Percentiles rank a stretch among this genome's conserved stretches.
Evolutionary conservation across 2,329 filamentous ascomycete species (phyloP).

Genomic region (Cadophora sp.): DNA sequence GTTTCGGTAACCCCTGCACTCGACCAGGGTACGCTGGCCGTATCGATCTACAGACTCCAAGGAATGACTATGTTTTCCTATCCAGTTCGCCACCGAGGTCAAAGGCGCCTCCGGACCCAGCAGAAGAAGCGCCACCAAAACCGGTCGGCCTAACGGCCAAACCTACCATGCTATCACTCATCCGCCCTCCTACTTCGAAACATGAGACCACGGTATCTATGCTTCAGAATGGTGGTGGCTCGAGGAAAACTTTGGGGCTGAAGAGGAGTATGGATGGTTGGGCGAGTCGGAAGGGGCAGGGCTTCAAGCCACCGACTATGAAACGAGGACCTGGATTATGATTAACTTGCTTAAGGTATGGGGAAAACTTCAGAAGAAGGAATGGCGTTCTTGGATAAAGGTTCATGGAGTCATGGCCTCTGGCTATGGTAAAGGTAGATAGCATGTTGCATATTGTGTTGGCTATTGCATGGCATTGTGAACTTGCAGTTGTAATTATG

Average conservation of each 20-base stretch:
- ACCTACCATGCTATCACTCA: conserved; percentile 35
- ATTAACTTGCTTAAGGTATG: not conserved
- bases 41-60: conserved; percentile 20
- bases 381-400: conserved; percentile 5
- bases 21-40: conserved; percentile 34
- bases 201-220: conserved; percentile 39
- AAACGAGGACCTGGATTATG: conserved; percentile 22
- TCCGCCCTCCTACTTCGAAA: conserved; percentile 36
- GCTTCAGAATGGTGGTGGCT: conserved; percentile 30
- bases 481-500: not conserved
- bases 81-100: conserved; percentile 41
- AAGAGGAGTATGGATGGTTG: conserved; percentile 56
- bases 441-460: not conserved
- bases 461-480: not conserved
- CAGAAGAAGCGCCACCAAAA: conserved; percentile 24
- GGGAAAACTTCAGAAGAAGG: no score
- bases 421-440: not conserved
- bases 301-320: conserved; percentile 41
- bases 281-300: conserved; percentile 41
- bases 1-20: conserved; percentile 22
- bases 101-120: conserved; percentile 15
- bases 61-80: conserved; percentile 42
- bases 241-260: conserved; percentile 56
- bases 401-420: not conserved
- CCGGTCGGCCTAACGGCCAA: conserved; percentile 27